These are phyloP conservation scores for Pleurotus eryngii DNA, from an alignment of 768 basidiomycete species.

Conservation along the genomic window DNA sequence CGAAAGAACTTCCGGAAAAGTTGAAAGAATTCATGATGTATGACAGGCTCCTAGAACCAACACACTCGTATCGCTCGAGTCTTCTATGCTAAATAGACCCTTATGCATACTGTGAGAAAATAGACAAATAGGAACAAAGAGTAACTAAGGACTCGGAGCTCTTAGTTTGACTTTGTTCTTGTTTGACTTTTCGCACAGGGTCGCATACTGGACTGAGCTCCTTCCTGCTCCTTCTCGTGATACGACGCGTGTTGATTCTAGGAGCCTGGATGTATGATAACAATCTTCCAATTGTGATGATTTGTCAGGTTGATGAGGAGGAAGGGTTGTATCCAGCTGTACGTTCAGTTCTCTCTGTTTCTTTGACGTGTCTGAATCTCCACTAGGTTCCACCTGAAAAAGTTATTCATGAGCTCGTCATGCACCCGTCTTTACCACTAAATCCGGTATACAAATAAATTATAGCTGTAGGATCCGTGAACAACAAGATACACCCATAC, in stretches of 20 bases:
- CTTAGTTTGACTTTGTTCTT: too few relatives aligned
- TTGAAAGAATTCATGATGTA: slow-evolving; percentile 99
- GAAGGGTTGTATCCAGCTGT: slow-evolving; percentile 95
- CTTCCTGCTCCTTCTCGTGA: too few relatives aligned
- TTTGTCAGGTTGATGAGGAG: slow-evolving; percentile 78
- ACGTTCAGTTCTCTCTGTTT: slow-evolving; percentile 12
- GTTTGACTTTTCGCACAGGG: too few relatives aligned
- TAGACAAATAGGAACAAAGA: too few relatives aligned
- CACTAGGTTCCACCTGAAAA: slow-evolving; percentile 86
- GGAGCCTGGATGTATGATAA: slow-evolving; percentile 91
- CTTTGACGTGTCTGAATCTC: slow-evolving; percentile 11
- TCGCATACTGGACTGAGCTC: too few relatives aligned
- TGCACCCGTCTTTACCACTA: slow-evolving; percentile 54
- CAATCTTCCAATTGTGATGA: slow-evolving; percentile 82
- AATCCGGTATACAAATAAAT: slow-evolving; percentile 5
- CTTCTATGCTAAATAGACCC: too few relatives aligned
- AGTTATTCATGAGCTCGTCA: slow-evolving; percentile 86
- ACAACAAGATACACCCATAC: too few relatives aligned
- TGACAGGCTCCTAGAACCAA: too few relatives aligned
- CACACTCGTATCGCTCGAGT: too few relatives aligned
- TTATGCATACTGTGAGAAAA: too few relatives aligned
- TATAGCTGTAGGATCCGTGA: background rate
- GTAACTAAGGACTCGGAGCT: too few relatives aligned
- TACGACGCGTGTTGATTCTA: too few relatives aligned
- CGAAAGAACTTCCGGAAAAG: slow-evolving; percentile 81